phyloP scores from a whole-genome alignment of 2,329 filamentous ascomycete species.

The Fusarium haematococcum region DNA sequence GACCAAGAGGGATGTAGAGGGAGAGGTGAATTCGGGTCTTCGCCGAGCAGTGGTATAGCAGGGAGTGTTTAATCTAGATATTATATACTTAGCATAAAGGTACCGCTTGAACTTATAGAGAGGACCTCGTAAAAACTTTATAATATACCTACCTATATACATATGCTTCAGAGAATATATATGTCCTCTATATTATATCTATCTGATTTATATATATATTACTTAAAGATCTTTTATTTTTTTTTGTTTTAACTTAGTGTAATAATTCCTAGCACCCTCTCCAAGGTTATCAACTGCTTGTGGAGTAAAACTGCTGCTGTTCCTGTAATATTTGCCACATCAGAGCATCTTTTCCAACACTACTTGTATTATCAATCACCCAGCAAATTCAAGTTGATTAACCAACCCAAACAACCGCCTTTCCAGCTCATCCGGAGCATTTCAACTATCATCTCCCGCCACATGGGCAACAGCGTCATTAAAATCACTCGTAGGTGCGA shows the following conservation, averaged over 20 bases:
- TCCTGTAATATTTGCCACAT: background rate
- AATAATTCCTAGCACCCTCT: background rate
- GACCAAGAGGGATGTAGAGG: conserved; percentile 38
- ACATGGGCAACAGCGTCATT: background rate
- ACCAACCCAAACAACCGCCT: background rate
- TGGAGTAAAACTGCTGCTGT: too few species aligned
- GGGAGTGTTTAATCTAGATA: background rate
- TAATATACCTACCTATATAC: background rate
- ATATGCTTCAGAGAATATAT: background rate
- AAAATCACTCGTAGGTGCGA: too few species aligned
- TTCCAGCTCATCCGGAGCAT: background rate
- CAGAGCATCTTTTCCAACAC: background rate
- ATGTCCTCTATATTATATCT: background rate
- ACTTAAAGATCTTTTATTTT: background rate
- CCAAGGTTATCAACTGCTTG: too few species aligned
- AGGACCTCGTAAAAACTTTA: background rate
- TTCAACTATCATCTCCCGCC: background rate
- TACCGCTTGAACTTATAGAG: background rate
- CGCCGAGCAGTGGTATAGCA: conserved; percentile 13
- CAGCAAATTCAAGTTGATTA: background rate
- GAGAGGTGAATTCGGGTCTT: conserved; percentile 23
- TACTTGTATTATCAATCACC: background rate
- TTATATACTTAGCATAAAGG: background rate
- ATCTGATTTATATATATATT: background rate
- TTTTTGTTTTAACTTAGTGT: too few species aligned